A percentile compares a stretch with the other conserved stretches of the same genome.
Evolutionary conservation across 2,329 filamentous ascomycete species (phyloP).

Genomic region (Orbilia oligospora): DNA sequence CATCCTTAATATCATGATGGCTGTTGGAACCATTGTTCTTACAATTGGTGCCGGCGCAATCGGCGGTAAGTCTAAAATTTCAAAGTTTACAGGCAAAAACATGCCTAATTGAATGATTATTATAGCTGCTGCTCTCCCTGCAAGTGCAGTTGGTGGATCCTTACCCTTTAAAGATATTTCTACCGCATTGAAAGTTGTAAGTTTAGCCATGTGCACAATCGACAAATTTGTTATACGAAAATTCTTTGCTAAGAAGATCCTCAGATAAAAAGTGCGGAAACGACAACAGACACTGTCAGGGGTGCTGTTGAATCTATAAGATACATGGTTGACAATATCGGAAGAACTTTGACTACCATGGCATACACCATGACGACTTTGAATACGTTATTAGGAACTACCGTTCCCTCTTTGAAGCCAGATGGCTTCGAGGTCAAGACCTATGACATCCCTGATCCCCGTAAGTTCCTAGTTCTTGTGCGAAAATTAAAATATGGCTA

Average conservation of each 20-base stretch:
- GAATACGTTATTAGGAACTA: constrained; percentile 36
- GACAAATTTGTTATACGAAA: neutral
- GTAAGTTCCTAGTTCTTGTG: constrained; percentile 8
- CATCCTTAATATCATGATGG: constrained; percentile 36
- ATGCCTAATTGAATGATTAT: neutral
- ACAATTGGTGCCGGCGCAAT: constrained; percentile 42
- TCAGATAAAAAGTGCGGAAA: constrained; percentile 23
- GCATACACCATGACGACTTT: constrained; percentile 39
- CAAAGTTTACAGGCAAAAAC: no score
- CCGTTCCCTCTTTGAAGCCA: constrained; percentile 40
- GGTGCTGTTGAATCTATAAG: constrained; percentile 43
- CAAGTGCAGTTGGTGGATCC: constrained; percentile 32
- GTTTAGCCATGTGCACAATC: neutral
- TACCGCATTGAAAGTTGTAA: constrained; percentile 30
- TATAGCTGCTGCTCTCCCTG: constrained; percentile 43
- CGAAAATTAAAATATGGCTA: neutral
- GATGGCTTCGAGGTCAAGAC: constrained; percentile 43
- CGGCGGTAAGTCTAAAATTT: constrained; percentile 27
- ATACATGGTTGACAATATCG: constrained; percentile 44
- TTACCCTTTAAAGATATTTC: constrained; percentile 35
- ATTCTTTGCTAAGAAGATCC: neutral
- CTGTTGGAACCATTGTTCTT: constrained; percentile 44
- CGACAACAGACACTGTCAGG: constrained; percentile 28
- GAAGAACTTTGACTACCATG: constrained; percentile 33
- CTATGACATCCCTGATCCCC: constrained; percentile 30